phyloP scores from a whole-genome alignment of 208 protist species.

The Vickermania ingenoplastis region DNA sequence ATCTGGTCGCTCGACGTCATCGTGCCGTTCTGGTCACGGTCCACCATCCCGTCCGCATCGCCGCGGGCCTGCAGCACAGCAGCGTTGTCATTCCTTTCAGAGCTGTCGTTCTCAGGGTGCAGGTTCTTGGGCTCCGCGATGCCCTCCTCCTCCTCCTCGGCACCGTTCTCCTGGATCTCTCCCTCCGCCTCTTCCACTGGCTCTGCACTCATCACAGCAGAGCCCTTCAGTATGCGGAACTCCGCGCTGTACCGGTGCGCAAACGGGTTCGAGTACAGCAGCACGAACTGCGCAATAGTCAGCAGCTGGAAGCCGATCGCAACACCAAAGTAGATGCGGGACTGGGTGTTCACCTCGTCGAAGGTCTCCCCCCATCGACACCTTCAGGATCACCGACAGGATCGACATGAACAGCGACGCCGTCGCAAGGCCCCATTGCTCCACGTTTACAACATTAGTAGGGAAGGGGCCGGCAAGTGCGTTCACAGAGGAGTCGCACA shows the following conservation, averaged over 20 bases:
- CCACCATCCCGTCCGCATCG: slow-evolving; percentile 6
- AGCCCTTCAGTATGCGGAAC: slow-evolving; percentile 10
- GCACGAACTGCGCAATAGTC: slow-evolving; percentile 10
- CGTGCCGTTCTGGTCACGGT: slow-evolving; percentile 14
- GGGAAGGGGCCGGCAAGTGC: slow-evolving; percentile 43
- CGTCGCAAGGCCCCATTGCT: slow-evolving; percentile 23
- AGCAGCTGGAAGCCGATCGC: slow-evolving; percentile 17
- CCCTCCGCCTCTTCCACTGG: background rate
- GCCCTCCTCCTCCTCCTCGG: background rate
- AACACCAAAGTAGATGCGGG: slow-evolving; percentile 27
- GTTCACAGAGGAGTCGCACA: slow-evolving; percentile 41
- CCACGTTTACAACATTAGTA: slow-evolving; percentile 19
- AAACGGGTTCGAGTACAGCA: slow-evolving; percentile 18
- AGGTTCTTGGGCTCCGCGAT: background rate
- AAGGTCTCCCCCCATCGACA: slow-evolving; percentile 12
- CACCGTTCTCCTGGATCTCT: too few relatives aligned
- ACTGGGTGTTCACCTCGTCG: slow-evolving; percentile 8
- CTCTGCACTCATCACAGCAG: too few relatives aligned
- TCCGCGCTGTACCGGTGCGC: slow-evolving; percentile 25
- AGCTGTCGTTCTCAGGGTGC: background rate
- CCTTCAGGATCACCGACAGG: slow-evolving; percentile 30
- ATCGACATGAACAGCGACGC: slow-evolving; percentile 17
- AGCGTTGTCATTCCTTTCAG: background rate
- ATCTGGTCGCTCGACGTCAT: slow-evolving; percentile 20
- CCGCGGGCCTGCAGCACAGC: background rate